Percentiles rank a stretch among this genome's conserved stretches.
Evolutionary conservation across 257 asterid genomes (phyloP).

Genomic region (Gynochthodes officinalis): DNA sequence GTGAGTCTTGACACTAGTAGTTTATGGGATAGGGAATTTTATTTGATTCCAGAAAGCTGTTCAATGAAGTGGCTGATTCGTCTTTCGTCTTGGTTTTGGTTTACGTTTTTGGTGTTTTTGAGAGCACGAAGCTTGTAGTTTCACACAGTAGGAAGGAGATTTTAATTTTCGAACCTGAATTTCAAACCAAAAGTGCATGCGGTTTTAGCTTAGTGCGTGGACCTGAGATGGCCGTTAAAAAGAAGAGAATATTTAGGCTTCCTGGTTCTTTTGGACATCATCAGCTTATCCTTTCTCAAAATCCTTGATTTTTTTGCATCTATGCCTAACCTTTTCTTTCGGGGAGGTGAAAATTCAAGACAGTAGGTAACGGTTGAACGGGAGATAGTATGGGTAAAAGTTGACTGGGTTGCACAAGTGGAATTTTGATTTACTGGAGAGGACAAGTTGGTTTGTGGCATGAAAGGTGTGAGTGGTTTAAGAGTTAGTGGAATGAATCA

Average conservation of each 20-base stretch:
- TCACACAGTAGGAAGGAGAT: neutral
- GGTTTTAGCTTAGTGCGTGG: neutral
- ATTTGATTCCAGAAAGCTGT: neutral
- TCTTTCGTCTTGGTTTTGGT: too few species aligned
- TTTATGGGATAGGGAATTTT: neutral
- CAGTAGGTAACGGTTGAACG: too few species aligned
- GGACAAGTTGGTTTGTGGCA: neutral
- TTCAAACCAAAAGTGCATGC: neutral
- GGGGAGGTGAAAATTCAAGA: neutral
- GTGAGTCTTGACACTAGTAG: neutral
- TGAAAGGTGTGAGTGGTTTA: neutral
- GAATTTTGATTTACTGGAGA: neutral
- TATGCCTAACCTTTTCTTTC: neutral
- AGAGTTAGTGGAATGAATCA: neutral
- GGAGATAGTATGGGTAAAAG: too few species aligned
- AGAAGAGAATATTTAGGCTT: neutral
- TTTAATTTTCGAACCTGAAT: neutral
- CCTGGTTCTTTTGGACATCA: neutral
- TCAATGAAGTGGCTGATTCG: neutral
- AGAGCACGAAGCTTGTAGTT: neutral
- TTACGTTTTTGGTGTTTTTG: neutral
- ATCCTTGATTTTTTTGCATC: too few species aligned
- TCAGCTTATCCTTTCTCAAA: too few species aligned
- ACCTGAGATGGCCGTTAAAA: neutral
- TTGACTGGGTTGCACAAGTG: neutral